phyloP scores from a whole-genome alignment of 2,329 filamentous ascomycete species.

The Venturia effusa region DNA sequence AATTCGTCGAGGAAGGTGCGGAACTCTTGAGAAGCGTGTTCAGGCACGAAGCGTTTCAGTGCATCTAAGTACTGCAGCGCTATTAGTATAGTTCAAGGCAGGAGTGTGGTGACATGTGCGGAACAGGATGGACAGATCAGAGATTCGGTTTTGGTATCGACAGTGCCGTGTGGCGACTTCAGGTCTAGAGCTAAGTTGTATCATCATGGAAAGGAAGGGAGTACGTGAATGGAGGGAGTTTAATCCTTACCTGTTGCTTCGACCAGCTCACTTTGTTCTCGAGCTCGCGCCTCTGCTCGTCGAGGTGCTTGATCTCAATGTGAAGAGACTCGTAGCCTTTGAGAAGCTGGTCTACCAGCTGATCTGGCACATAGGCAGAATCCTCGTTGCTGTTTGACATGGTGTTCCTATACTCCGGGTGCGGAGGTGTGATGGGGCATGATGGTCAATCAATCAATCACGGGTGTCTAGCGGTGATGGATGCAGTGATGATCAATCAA shows the following conservation, averaged over 20 bases:
- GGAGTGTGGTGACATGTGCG: not conserved
- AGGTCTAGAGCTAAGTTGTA: conserved; percentile 42
- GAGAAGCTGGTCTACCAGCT: conserved; percentile 30
- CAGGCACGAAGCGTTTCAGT: conserved; percentile 27
- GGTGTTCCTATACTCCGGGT: not conserved
- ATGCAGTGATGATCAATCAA: no score
- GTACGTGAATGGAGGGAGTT: not conserved
- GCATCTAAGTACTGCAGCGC: conserved; percentile 26
- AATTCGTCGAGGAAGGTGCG: conserved; percentile 28
- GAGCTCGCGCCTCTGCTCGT: conserved; percentile 32
- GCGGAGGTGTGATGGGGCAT: not conserved
- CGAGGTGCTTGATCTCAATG: conserved; percentile 36
- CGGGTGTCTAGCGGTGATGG: no score
- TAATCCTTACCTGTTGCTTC: conserved; percentile 35
- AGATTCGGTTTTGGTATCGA: conserved; percentile 26
- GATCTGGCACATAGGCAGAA: conserved; percentile 12
- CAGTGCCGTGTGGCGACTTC: conserved; percentile 34
- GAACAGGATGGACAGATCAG: conserved; percentile 20
- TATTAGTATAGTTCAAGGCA: not conserved
- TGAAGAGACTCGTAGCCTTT: conserved; percentile 37
- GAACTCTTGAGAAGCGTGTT: conserved; percentile 29
- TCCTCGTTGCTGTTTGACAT: conserved; percentile 5
- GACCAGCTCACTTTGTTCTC: conserved; percentile 37
- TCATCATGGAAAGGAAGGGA: conserved; percentile 29
- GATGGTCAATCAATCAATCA: no score